phyloP scores from a whole-genome alignment of 2,329 filamentous ascomycete species.

The Hypoxylon sp. region DNA sequence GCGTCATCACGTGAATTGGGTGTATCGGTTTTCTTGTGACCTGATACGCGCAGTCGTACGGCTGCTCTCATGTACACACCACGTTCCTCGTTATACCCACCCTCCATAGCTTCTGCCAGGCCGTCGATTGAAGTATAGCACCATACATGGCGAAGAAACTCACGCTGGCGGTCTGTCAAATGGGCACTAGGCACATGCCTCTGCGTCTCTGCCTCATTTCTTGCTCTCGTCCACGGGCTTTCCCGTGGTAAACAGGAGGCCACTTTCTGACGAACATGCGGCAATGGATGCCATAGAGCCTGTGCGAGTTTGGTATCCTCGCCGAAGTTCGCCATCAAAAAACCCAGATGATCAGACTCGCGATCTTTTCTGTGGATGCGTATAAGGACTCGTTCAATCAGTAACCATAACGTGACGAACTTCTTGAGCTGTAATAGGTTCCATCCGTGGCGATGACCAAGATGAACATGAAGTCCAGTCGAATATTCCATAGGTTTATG shows the following conservation, averaged over 20 bases:
- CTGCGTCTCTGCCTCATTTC: not conserved
- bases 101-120: conserved; percentile 1
- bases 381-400: conserved; percentile 37
- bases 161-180: not conserved
- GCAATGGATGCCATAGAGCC: conserved; percentile 7
- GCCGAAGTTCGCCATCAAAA: conserved; percentile 39
- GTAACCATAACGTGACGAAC: conserved; percentile 43
- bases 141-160: conserved; percentile 26
- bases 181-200: not conserved
- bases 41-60: conserved; percentile 20
- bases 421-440: conserved; percentile 44
- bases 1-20: not conserved
- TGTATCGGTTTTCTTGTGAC: conserved; percentile 16
- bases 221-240: not conserved
- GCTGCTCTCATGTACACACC: not conserved
- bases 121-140: conserved; percentile 10
- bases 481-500: conserved; percentile 47
- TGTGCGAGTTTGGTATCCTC: conserved; percentile 20
- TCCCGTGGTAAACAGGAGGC: not conserved
- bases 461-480: conserved; percentile 45
- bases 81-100: not conserved
- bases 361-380: conserved; percentile 43
- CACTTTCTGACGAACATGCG: not conserved
- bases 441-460: conserved; percentile 47
- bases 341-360: conserved; percentile 3